phyloP scores from a whole-genome alignment of 1,284 basidiomycete genomes.

The Naganishia sp. region DNA sequence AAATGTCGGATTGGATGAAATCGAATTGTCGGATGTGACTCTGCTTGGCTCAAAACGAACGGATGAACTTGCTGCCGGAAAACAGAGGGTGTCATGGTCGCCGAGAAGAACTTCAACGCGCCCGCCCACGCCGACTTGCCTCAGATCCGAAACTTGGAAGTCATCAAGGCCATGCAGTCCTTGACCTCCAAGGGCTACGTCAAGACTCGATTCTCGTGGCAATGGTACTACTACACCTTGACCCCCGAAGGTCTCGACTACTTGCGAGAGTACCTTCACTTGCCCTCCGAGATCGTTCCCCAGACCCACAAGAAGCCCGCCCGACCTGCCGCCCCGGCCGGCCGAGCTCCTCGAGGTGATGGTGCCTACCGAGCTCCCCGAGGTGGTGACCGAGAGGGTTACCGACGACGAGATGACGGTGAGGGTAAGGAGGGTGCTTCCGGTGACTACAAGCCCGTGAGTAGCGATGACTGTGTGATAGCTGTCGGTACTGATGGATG shows the following conservation, averaged over 20 bases:
- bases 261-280: slow-evolving; percentile 91
- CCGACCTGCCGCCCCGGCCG: slow-evolving; percentile 66
- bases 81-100: slow-evolving; percentile 94
- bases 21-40: background rate
- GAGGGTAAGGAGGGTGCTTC: slow-evolving; percentile 74
- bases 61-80: background rate
- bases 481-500: background rate
- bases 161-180: slow-evolving; percentile 99
- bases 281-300: slow-evolving; percentile 90
- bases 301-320: slow-evolving; percentile 91
- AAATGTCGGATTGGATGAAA: background rate
- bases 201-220: slow-evolving; percentile 98
- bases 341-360: slow-evolving; percentile 65
- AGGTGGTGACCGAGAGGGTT: slow-evolving; percentile 74
- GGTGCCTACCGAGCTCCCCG: slow-evolving; percentile 84
- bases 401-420: slow-evolving; percentile 64
- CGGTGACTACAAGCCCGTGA: slow-evolving; percentile 71
- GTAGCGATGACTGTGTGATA: background rate
- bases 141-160: slow-evolving; percentile 93
- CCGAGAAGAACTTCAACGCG: slow-evolving; percentile 98
- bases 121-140: slow-evolving; percentile 93
- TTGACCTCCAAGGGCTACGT: slow-evolving; percentile 93
- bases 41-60: background rate
- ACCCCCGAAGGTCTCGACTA: slow-evolving; percentile 94
- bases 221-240: slow-evolving; percentile 92